These are phyloP conservation scores for Solanum dulcamara DNA, from an alignment of 257 asterid genomes.

Conservation along the genomic window DNA sequence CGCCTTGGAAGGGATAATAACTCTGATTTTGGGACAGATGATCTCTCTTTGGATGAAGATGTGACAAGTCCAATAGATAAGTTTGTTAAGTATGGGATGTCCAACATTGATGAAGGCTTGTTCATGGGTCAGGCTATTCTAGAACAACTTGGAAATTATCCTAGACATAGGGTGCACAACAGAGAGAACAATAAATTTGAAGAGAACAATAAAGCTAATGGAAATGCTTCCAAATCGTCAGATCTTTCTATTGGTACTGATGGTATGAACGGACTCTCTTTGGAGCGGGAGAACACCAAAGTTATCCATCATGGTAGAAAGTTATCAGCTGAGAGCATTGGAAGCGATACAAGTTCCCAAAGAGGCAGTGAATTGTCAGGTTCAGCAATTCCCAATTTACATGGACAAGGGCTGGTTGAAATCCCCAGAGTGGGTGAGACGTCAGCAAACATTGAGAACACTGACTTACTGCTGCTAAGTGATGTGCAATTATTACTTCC, in stretches of 20 bases:
- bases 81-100: constrained; percentile 90
- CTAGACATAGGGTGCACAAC: constrained; percentile 42
- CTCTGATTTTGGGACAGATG: constrained; percentile 77
- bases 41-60: constrained; percentile 58
- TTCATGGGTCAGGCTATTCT: constrained; percentile 91
- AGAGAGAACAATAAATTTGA: constrained; percentile 21
- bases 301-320: constrained; percentile 44
- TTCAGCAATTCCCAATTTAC: constrained; percentile 29
- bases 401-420: constrained; percentile 38
- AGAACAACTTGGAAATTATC: constrained; percentile 73
- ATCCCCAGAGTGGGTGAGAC: constrained; percentile 32
- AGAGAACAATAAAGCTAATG: constrained; percentile 31
- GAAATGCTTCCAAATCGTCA: constrained; percentile 48
- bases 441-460: constrained; percentile 26
- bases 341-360: constrained; percentile 62
- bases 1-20: constrained; percentile 68
- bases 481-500: constrained; percentile 67
- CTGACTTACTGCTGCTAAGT: constrained; percentile 47
- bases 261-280: constrained; percentile 15
- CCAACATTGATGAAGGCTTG: constrained; percentile 92
- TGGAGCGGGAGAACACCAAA: constrained; percentile 22
- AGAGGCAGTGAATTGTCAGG: constrained; percentile 53
- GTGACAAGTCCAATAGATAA: constrained; percentile 66
- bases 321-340: constrained; percentile 65
- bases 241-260: constrained; percentile 10